phyloP scores from a whole-genome alignment of 257 asterid species.

The Solanum tacnaense region DNA sequence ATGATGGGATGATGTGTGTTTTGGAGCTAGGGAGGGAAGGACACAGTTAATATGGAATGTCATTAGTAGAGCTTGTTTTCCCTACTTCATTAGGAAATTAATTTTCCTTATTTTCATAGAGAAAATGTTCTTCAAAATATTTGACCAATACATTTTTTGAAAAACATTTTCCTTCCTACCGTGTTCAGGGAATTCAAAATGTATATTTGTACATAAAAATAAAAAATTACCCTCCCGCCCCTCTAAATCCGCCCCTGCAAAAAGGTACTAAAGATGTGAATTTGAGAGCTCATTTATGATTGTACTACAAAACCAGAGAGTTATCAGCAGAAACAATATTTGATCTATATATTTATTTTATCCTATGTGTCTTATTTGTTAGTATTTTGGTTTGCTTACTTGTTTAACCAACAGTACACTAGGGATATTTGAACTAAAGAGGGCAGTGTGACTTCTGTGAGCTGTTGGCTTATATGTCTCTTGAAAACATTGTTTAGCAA shows the following conservation, averaged over 20 bases:
- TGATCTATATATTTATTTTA: background rate
- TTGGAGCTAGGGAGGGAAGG: background rate
- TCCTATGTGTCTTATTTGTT: background rate
- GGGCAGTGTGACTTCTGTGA: background rate
- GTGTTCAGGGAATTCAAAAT: background rate
- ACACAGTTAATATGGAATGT: background rate
- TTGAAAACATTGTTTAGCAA: background rate
- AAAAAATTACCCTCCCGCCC: background rate
- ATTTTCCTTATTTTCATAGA: too few relatives aligned
- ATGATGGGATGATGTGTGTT: background rate
- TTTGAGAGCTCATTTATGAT: background rate
- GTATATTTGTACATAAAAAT: too few relatives aligned
- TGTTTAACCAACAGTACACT: background rate
- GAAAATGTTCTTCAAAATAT: background rate
- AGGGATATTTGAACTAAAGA: background rate
- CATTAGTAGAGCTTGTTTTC: background rate
- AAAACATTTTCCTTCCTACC: background rate
- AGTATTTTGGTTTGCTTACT: background rate
- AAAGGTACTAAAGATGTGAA: background rate
- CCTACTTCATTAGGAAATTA: background rate
- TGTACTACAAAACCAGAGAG: background rate
- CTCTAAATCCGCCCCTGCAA: background rate
- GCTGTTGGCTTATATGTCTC: background rate
- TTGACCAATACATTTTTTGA: background rate
- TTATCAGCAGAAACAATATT: background rate